phyloP scores from a whole-genome alignment of 352 stramenopile genomes.

The Globisporangium yorkense region DNA sequence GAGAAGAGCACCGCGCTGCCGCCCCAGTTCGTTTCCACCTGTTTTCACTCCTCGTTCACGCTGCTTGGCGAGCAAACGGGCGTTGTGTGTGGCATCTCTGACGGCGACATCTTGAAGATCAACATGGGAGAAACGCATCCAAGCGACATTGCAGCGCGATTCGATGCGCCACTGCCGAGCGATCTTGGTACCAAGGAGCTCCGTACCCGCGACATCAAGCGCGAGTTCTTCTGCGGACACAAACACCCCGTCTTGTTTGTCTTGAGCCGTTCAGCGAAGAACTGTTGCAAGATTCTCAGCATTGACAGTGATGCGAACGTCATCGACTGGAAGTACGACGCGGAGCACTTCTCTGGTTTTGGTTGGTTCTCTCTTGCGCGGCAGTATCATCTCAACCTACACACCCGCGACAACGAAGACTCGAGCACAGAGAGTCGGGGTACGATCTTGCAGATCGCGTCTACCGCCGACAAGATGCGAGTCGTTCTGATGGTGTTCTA shows the following conservation, averaged over 20 bases:
- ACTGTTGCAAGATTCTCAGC: constrained; percentile 25
- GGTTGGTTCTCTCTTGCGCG: constrained; percentile 34
- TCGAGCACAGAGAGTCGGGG: constrained; percentile 2
- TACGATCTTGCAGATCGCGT: constrained; percentile 38
- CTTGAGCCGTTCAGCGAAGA: constrained; percentile 3
- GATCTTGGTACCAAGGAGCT: constrained; percentile 10
- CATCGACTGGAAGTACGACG: constrained; percentile 35
- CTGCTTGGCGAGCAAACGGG: constrained; percentile 14
- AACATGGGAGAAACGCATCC: constrained; percentile 12
- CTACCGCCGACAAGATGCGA: constrained; percentile 22
- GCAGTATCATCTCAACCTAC: constrained; percentile 23
- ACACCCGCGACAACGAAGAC: not conserved
- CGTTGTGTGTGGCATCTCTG: constrained; percentile 23
- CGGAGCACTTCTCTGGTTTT: constrained; percentile 29
- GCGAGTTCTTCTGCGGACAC: constrained; percentile 42
- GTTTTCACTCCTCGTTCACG: constrained; percentile 22
- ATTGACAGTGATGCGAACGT: constrained; percentile 31
- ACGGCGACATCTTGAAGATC: constrained; percentile 29
- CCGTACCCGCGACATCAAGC: constrained; percentile 9
- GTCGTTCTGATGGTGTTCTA: constrained; percentile 44
- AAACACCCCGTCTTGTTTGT: constrained; percentile 26
- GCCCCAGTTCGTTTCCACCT: constrained; percentile 6
- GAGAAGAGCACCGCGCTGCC: not conserved
- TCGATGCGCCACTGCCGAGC: constrained; percentile 16
- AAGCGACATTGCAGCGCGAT: constrained; percentile 19